Base-by-base conservation (phyloP, 306 rosid species). In the Styphnolobium japonicum region DNA sequence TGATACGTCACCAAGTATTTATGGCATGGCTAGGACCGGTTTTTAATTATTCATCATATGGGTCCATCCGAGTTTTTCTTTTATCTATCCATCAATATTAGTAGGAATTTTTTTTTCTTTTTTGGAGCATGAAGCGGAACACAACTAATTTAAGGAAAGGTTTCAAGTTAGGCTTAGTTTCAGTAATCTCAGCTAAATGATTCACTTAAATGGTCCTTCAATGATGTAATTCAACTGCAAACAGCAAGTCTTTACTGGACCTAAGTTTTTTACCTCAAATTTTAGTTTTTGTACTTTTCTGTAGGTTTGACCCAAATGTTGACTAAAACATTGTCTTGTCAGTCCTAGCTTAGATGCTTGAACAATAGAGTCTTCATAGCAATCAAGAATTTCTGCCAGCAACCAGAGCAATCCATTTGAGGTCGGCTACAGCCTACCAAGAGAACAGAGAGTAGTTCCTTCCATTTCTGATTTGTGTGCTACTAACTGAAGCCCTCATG, bases 1-100 rank as follows among this genome's bases (percentile, higher is more conserved):
- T 67, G 76, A 67, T 21, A 42, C 84, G 83, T 85, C 85, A 79
- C 78, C 88, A 57, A 58, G 85, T 78, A 83, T 83, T 83, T 83
- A 86, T 88, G 86, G 79, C 66, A 43, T 83, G 23, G 78, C 84
- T 88, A 83, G 80, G 83, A 71, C 69, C 83, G 77, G 69, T 80
- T 81, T 71, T 75, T 62, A 56, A 78, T 83, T 77, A 66, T 80
- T 68, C 84, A 52, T 76, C 71, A 56, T 61, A 40, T 49, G 75
- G 83, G 81, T 43, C 85, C 85, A 76, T 77, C 69, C 8, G 19
- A 23, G 7, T 67, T 67, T 85, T 43, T 45, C 63, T 21, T 78
- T 48, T 15, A 68, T 73, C 8, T 29, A 27, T 64, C 73, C 43
- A 70, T 70, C 37, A 39, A 33, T 80, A n/a, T 12, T 39, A 16